Evolutionary conservation across 83 land plant genomes (phyloP).

Genomic region (Larix sibirica): DNA sequence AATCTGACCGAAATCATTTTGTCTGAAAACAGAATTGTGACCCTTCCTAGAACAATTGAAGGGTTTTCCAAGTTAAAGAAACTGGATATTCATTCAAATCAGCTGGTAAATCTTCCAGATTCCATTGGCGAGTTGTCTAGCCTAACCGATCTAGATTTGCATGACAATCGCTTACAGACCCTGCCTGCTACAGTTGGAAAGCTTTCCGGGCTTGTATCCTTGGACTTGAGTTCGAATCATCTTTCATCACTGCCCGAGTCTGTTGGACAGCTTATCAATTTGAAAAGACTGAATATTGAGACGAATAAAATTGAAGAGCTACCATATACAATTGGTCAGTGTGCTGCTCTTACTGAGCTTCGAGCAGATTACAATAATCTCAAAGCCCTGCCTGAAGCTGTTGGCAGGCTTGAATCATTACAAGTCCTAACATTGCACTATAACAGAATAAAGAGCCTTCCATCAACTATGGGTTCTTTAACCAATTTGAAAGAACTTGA

Average conservation of each 20-base stretch:
- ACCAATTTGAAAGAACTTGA: slow-evolving; percentile 42
- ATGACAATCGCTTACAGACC: slow-evolving; percentile 24
- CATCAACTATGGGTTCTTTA: slow-evolving; percentile 44
- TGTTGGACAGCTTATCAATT: slow-evolving; percentile 31
- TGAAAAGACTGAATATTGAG: slow-evolving; percentile 30
- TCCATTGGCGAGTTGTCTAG: slow-evolving; percentile 23
- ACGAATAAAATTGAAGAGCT: slow-evolving; percentile 45
- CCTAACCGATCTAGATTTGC: slow-evolving; percentile 19
- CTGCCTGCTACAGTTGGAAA: slow-evolving; percentile 42
- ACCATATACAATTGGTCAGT: slow-evolving; percentile 43
- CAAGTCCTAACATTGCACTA: slow-evolving; percentile 34
- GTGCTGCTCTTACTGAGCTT: slow-evolving; percentile 39
- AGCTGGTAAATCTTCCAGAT: slow-evolving; percentile 20
- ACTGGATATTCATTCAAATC: slow-evolving; percentile 18
- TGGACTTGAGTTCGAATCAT: slow-evolving; percentile 32
- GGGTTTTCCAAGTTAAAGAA: neutral
- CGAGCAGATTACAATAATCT: slow-evolving; percentile 44
- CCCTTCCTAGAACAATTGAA: slow-evolving; percentile 3
- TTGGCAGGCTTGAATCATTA: slow-evolving; percentile 38
- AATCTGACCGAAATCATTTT: slow-evolving; percentile 17
- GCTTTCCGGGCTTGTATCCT: slow-evolving; percentile 17
- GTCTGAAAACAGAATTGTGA: slow-evolving; percentile 21
- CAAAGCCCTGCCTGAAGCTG: slow-evolving; percentile 57
- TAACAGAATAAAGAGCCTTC: slow-evolving; percentile 39
- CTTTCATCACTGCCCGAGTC: slow-evolving; percentile 32